phyloP scores from a whole-genome alignment of 129 eudicot genomes.

The Saposhnikovia divaricata region DNA sequence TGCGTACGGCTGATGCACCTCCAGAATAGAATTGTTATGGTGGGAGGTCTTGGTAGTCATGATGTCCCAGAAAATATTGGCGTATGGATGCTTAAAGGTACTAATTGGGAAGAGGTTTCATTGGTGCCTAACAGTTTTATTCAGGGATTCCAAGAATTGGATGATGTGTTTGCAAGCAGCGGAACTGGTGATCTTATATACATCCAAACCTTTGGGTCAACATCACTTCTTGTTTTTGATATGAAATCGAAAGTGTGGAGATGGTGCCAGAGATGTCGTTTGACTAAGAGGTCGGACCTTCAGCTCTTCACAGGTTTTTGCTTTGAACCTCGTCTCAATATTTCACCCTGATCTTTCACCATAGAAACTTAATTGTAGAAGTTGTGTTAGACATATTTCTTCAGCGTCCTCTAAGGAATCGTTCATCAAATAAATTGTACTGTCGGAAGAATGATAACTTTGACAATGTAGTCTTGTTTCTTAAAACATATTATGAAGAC shows the following conservation, averaged over 20 bases:
- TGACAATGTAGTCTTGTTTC: not conserved
- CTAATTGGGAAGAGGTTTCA: conserved; percentile 34
- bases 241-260: conserved; percentile 37
- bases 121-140: conserved; percentile 33
- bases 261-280: conserved; percentile 34
- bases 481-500: not conserved
- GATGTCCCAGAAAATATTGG: conserved; percentile 43
- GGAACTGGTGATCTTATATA: conserved; percentile 48
- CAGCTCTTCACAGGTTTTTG: conserved; percentile 53
- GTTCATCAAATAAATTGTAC: not conserved
- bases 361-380: not conserved
- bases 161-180: conserved; percentile 48
- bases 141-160: conserved; percentile 42
- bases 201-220: conserved; percentile 47
- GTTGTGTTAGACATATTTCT: not conserved
- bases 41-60: conserved; percentile 43
- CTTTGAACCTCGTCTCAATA: conserved; percentile 34
- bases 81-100: conserved; percentile 40
- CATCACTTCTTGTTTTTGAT: conserved; percentile 38
- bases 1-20: conserved; percentile 48
- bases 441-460: not conserved
- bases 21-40: conserved; percentile 36
- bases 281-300: conserved; percentile 37
- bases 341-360: conserved; percentile 2
- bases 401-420: not conserved